phyloP scores from a whole-genome alignment of 306 rosid genomes.

The Glycyrrhiza uralensis region DNA sequence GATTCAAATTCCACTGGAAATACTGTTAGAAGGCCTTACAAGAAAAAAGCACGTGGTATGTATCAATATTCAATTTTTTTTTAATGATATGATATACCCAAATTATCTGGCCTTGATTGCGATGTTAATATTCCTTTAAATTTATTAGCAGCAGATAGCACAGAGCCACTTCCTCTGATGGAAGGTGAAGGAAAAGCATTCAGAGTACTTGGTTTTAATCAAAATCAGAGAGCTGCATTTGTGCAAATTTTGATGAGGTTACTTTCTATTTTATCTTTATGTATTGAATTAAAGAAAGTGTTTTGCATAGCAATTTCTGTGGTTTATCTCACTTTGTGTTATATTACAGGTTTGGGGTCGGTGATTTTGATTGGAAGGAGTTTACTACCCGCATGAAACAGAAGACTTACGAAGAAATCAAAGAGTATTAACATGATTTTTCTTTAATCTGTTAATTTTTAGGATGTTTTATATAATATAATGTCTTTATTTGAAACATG shows the following conservation, averaged over 20 bases:
- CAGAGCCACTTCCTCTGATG: conserved; percentile 90
- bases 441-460: conserved; percentile 20
- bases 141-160: conserved; percentile 62
- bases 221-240: conserved; percentile 89
- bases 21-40: conserved; percentile 54
- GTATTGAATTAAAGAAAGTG: conserved; percentile 17
- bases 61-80: conserved; percentile 9
- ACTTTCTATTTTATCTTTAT: conserved; percentile 4
- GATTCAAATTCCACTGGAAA: conserved; percentile 73
- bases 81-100: neutral
- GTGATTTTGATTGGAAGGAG: conserved; percentile 93
- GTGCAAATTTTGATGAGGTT: conserved; percentile 98
- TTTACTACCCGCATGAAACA: conserved; percentile 84
- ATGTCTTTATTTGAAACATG: neutral
- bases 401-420: conserved; percentile 86
- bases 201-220: conserved; percentile 96
- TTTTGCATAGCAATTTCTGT: conserved; percentile 25
- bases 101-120: neutral
- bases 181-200: conserved; percentile 98
- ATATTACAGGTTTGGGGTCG: conserved; percentile 85
- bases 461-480: conserved; percentile 1
- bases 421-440: conserved; percentile 52
- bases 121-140: conserved; percentile 21
- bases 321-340: conserved; percentile 30
- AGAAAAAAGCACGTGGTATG: conserved; percentile 76